phyloP scores from a whole-genome alignment of 1,284 basidiomycete genomes.

The Cutaneotrichosporon dermatis region DNA sequence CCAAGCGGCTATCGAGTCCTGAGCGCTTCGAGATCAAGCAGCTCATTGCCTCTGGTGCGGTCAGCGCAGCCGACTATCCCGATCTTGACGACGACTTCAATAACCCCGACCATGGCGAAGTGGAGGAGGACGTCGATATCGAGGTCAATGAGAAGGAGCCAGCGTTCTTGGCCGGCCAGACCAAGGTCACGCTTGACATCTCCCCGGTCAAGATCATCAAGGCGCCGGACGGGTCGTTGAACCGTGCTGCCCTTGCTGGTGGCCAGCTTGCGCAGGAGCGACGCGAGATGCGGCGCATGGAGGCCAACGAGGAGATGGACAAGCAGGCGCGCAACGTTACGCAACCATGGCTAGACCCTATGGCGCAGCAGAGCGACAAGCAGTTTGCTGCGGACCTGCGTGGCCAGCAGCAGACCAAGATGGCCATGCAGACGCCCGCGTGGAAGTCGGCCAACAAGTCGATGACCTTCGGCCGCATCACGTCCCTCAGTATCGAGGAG shows the following conservation, averaged over 20 bases:
- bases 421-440: slow-evolving; percentile 64
- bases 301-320: slow-evolving; percentile 89
- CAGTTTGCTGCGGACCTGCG: slow-evolving; percentile 91
- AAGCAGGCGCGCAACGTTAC: slow-evolving; percentile 89
- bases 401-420: slow-evolving; percentile 54
- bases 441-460: slow-evolving; percentile 98
- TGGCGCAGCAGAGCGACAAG: slow-evolving; percentile 81
- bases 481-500: slow-evolving; percentile 84
- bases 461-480: slow-evolving; percentile 90
- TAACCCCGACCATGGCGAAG: slow-evolving; percentile 71
- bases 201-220: slow-evolving; percentile 97
- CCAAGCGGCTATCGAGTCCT: slow-evolving; percentile 89
- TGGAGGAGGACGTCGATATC: slow-evolving; percentile 94
- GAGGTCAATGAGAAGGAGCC: slow-evolving; percentile 97
- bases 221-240: slow-evolving; percentile 89
- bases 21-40: slow-evolving; percentile 99
- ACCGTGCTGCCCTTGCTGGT: slow-evolving; percentile 89
- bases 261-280: slow-evolving; percentile 92
- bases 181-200: slow-evolving; percentile 87
- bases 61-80: slow-evolving; percentile 90
- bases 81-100: slow-evolving; percentile 88
- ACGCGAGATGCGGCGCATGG: slow-evolving; percentile 87
- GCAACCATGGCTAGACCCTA: slow-evolving; percentile 95
- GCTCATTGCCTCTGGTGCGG: slow-evolving; percentile 89
- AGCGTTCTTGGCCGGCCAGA: slow-evolving; percentile 92